Evolutionary conservation across 2,329 filamentous ascomycete species (phyloP), one percentile per base, ranked within the genome.

Genomic region (Elsinoe fawcettii): DNA sequence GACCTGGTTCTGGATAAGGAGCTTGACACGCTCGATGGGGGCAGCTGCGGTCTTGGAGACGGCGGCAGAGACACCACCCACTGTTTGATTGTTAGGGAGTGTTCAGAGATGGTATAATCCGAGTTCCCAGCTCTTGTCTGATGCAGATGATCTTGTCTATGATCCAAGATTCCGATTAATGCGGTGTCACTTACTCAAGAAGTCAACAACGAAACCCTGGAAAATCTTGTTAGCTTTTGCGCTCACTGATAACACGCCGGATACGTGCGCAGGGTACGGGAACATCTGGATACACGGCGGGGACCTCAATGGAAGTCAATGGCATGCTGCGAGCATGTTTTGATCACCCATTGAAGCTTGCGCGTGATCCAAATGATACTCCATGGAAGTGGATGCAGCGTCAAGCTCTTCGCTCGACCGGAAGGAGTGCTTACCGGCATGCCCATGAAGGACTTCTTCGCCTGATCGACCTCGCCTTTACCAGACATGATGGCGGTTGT

Each of bases 21-120:
- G 93, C 91, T 99, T 99, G 81, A 99, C 87, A 90, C 93, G 93
- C 91, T 99, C 93, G 72, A 99, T 99, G 80, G 93, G 93, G 80
- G 93, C 93, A 75, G 93, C 93, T 74, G 93, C 93, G 69, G 93
- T 99, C 90, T 99, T 99, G 77, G 93, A 99, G 87, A 99, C 91
- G 79, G 93, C 93, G 79, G 93, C 93, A 74, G 93, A 96, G 70
- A 99, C 87, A 96, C 93, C 93, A 87, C 93, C 93, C 93, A 99
- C 90, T 95, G 70, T 73, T 69, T 67, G 68, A 65, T 57, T 56
- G 72, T 80, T 71, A 80, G 71, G 23, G 34, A 27, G 14, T 60
- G 43, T 56, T 44, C 36, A 56, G 9, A 7, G 7, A n/a, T 22
- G 23, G 9, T 22, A 2, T 49, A 8, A 23, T 16, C 56, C 16